Base-by-base conservation (phyloP, 495 filamentous ascomycete genomes). In the Lophiotrema nucula region DNA sequence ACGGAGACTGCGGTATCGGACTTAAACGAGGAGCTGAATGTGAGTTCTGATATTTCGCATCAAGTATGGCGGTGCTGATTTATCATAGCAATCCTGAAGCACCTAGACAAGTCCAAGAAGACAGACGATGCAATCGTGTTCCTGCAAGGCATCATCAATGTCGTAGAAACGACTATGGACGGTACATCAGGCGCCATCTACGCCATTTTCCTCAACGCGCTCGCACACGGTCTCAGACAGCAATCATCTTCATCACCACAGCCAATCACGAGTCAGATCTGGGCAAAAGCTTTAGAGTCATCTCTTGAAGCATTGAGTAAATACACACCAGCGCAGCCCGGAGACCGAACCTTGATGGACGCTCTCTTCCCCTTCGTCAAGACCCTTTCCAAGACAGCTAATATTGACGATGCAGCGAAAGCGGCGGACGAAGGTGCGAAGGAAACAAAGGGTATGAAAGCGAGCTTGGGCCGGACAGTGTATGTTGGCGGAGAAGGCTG, bases 101-200 rank as follows among this genome's bases (percentile, higher is more conserved):
- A 90, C 63, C 70, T 95, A 25, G 71, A 81, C 4, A 70, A 75
- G 46, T 75, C 75, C 2, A 73, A 80, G 21, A 69, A 85, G 1
- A 79, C 78, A 0, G 80, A 83, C 18, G 93, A 98, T 63, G 79
- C 80, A 6, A 83, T 90, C 6, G 67, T 83, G 26, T 85, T 90
- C 23, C 74, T 97, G 15, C 79, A 84, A 49, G 81, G 79, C 58
- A 88, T 98, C 51, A 86, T 88, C n/a, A 80, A 79, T 6, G 81
- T 91, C 3, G 83, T 97, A n/a, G 93, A 98, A 69, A 84, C 73
- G 37, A 83, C 77, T 38, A 98, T 98, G 93, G 93, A 96, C 68
- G 93, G 93, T 45, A 98, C 93, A 11, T 96, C 90, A 0, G 93
- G 93, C 2, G 93, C 95, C 4, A 77, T 98, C 24, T 97, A 95